A percentile compares a stretch with the other conserved stretches of the same genome.
Evolutionary conservation across 768 basidiomycete species (phyloP).

Genomic region (Gloeophyllum trabeum): DNA sequence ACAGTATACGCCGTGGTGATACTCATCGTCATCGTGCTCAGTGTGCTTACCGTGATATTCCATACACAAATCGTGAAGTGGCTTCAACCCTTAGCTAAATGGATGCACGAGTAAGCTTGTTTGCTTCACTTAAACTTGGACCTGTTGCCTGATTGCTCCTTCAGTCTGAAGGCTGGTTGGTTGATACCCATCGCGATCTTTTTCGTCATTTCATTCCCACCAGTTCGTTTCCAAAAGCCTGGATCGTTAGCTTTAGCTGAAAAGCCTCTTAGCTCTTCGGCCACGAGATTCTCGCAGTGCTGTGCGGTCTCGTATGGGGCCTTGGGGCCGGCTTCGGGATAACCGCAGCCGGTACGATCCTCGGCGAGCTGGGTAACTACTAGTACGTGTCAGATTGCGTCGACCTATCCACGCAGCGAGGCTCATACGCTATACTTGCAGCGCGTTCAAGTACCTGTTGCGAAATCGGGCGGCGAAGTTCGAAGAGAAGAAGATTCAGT

Average conservation of each 20-base stretch:
- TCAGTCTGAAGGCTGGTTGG: constrained; percentile 48
- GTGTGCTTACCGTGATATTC: constrained; percentile 45
- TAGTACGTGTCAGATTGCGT: constrained; percentile 66
- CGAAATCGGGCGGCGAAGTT: not conserved
- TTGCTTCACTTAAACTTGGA: constrained; percentile 14
- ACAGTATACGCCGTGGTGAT: constrained; percentile 38
- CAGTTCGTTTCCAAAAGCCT: constrained; percentile 26
- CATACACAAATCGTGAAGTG: constrained; percentile 46
- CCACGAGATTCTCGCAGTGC: constrained; percentile 72
- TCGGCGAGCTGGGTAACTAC: constrained; percentile 84
- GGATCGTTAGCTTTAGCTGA: not conserved
- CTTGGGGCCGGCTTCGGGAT: constrained; percentile 72
- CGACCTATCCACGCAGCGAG: too few species aligned
- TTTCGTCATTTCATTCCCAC: constrained; percentile 79
- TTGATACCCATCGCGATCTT: constrained; percentile 68
- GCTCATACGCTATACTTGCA: too few species aligned
- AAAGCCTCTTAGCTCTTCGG: constrained; percentile 48
- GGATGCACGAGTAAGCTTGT: constrained; percentile 29
- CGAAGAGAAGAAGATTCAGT: not conserved
- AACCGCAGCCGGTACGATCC: constrained; percentile 62
- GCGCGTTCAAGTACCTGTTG: not conserved
- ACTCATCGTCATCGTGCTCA: constrained; percentile 33
- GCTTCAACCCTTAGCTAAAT: constrained; percentile 32
- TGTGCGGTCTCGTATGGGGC: constrained; percentile 79
- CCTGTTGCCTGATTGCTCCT: constrained; percentile 1